phyloP scores from a whole-genome alignment of 1,139 yeast genomes.

The Geotrichum reessii region DNA sequence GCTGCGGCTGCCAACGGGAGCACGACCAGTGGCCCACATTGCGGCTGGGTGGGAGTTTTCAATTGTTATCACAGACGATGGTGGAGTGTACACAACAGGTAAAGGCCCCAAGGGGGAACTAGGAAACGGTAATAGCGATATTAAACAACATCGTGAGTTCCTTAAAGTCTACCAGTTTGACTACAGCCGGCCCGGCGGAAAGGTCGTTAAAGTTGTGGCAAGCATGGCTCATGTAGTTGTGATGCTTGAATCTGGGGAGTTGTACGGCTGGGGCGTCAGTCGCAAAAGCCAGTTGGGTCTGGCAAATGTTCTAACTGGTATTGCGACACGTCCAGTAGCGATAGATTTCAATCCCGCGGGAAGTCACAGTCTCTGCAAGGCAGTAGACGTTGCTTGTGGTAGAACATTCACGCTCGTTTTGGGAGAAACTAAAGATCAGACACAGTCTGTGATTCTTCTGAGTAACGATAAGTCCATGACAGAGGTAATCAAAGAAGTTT shows the following conservation, averaged over 20 bases:
- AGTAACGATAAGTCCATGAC: neutral
- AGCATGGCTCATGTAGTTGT: slow-evolving; percentile 57
- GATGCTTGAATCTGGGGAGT: slow-evolving; percentile 38
- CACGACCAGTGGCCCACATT: slow-evolving; percentile 2
- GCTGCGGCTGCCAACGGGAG: slow-evolving; percentile 1
- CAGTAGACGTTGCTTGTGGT: slow-evolving; percentile 9
- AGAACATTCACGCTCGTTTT: slow-evolving; percentile 11
- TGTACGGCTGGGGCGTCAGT: slow-evolving; percentile 80
- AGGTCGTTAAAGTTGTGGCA: slow-evolving; percentile 38
- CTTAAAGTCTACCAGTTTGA: neutral
- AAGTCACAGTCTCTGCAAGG: neutral
- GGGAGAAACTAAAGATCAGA: neutral
- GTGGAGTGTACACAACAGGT: slow-evolving; percentile 52
- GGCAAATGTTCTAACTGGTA: neutral
- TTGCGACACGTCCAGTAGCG: neutral
- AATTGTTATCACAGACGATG: slow-evolving; percentile 43
- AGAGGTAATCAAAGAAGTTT: neutral
- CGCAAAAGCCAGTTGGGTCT: slow-evolving; percentile 57
- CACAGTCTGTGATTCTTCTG: neutral
- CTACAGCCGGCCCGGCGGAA: slow-evolving; percentile 7
- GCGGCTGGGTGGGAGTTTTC: slow-evolving; percentile 80
- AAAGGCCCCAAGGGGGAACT: slow-evolving; percentile 68
- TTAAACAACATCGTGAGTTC: neutral
- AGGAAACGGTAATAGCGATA: slow-evolving; percentile 40
- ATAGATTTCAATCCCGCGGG: neutral